phyloP scores from a whole-genome alignment of 2,329 filamentous ascomycete genomes.

The Colletotrichum horii region DNA sequence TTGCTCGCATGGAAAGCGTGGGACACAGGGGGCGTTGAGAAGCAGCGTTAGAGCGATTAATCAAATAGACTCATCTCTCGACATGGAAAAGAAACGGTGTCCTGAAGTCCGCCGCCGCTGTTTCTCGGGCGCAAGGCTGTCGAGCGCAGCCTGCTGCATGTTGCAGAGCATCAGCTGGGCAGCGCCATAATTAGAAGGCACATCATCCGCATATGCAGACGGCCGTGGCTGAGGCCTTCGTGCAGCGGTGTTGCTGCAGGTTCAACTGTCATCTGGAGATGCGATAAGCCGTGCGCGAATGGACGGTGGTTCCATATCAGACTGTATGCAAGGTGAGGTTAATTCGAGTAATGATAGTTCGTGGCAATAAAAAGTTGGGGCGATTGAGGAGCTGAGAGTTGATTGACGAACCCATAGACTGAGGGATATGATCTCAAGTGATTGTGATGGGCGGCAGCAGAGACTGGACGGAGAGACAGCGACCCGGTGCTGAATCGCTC shows the following conservation, averaged over 20 bases:
- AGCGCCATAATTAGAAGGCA: not conserved
- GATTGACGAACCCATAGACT: not conserved
- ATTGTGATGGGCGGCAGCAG: not conserved
- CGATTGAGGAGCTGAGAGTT: not conserved
- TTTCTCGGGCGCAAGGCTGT: not conserved
- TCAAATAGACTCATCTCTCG: not conserved
- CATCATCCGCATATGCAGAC: not conserved
- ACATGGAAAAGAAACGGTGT: not conserved
- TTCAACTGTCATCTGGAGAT: slow-evolving; percentile 6
- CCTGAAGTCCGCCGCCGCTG: not conserved
- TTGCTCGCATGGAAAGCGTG: not conserved
- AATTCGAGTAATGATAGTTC: not conserved
- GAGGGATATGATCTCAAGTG: not conserved
- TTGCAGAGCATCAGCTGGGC: not conserved
- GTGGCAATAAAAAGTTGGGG: not conserved
- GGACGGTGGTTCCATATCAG: not conserved
- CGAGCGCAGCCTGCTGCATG: not conserved
- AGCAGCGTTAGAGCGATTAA: not conserved
- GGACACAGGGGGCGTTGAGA: not conserved
- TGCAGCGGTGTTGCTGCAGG: not conserved
- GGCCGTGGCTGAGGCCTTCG: not conserved
- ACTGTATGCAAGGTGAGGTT: not conserved
- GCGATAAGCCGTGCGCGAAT: not conserved
- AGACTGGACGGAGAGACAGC: not conserved
- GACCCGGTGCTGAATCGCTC: not conserved